Base-by-base conservation (phyloP, 1,139 yeast species). In the Hyphopichia pseudoburtonii region DNA sequence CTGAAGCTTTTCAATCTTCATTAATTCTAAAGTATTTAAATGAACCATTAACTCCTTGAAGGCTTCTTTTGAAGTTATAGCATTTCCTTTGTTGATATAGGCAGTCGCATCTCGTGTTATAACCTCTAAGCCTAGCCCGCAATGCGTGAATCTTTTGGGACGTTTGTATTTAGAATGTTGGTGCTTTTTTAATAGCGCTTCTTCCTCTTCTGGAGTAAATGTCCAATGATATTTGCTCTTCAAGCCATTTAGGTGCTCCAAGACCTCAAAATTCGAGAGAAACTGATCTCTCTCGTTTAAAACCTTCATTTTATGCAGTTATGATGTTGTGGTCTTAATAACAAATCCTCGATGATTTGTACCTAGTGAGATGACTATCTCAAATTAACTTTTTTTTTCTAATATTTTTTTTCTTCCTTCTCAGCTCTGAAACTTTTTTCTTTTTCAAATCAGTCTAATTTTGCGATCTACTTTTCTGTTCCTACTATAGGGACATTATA, bases 1-100 rank as follows among this genome's bases (percentile, higher is more conserved):
- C 60, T 90, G 97, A 29, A 92, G 66, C 51, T 84, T 81, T 55
- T 92, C 98, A 16, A 86, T 82, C 57, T 87, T 86, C 60, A 86
- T 89, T 44, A 92, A 66, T 24, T 74, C 74, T 46, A 73, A 79
- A 23, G 64, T 56, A 43, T 81, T 76, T 39, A 86, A 66, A 28
- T 64, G 68, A 2, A 48, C 44, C 66, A 88, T 69, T 33, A 87
- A 68, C 18, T 64, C 61, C 3, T 70, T 65, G 41, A 90, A 77
- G n/a, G 60, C 62, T 5, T 72, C 79, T 10, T 59, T 62, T 3
- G 72, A 54, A 31, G 73, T 75, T 15, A 71, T 68, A 1, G 42
- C 47, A 1, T 77, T 66, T 16, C 73, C 61, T 37, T 72, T 71
- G 10, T 62, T 62, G 19, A 81, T 57, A 48, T 76, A 80, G 5